phyloP scores from a whole-genome alignment of 106 monocot genomes.

The Acorus calamus region DNA sequence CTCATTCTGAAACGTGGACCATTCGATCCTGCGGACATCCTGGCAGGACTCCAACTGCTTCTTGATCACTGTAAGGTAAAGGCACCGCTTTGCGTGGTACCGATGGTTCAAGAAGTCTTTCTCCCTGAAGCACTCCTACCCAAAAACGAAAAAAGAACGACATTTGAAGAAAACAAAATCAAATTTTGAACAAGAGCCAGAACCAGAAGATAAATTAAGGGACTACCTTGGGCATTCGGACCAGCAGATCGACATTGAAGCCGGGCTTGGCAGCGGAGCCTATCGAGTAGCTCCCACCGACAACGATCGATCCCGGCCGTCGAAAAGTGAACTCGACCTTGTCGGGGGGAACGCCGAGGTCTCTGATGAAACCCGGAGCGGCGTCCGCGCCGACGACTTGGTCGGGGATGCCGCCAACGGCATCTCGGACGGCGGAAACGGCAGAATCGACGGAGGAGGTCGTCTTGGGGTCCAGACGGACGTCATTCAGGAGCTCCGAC shows the following conservation, averaged over 20 bases:
- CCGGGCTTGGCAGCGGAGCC: conserved; percentile 64
- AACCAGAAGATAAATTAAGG: background rate
- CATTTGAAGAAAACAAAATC: background rate
- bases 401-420: conserved; percentile 43
- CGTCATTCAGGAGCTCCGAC: conserved; percentile 50
- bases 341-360: conserved; percentile 32
- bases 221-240: conserved; percentile 81
- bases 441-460: conserved; percentile 26
- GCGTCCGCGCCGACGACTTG: conserved; percentile 23
- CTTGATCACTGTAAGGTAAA: conserved; percentile 73
- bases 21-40: conserved; percentile 37
- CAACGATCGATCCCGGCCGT: conserved; percentile 37
- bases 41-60: conserved; percentile 36
- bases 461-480: conserved; percentile 26
- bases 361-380: conserved; percentile 42
- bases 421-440: conserved; percentile 40
- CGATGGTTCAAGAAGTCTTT: conserved; percentile 80
- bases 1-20: conserved; percentile 73
- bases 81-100: conserved; percentile 90
- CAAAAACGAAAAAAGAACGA: background rate
- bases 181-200: background rate
- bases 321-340: conserved; percentile 56
- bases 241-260: conserved; percentile 56
- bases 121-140: conserved; percentile 48
- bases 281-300: conserved; percentile 63